phyloP scores from a whole-genome alignment of 2,329 filamentous ascomycete species.

The Didymosphaeria variabile region DNA sequence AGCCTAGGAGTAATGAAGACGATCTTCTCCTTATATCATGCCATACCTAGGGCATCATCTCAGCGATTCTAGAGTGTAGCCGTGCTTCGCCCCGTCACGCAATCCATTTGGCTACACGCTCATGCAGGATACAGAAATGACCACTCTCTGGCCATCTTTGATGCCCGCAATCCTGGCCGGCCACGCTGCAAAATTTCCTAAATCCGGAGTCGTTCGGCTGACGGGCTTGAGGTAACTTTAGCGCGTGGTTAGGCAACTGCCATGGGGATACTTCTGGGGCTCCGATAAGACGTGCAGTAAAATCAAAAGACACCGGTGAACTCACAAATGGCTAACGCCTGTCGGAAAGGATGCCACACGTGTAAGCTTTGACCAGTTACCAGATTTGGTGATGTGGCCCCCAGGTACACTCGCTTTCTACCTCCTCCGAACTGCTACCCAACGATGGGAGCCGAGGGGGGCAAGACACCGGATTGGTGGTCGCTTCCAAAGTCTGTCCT shows the following conservation, averaged over 20 bases:
- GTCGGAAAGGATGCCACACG: neutral
- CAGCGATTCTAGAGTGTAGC: neutral
- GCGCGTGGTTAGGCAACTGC: neutral
- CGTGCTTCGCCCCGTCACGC: neutral
- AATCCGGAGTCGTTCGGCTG: conserved; percentile 1
- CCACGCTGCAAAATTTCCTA: neutral
- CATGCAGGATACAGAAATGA: neutral
- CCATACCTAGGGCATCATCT: neutral
- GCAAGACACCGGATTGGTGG: neutral
- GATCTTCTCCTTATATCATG: conserved; percentile 1
- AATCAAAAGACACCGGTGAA: neutral
- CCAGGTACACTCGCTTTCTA: neutral
- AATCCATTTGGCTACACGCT: neutral
- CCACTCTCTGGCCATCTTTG: neutral
- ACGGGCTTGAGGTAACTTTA: neutral
- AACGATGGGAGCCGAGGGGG: too few relatives aligned
- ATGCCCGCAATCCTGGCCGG: neutral
- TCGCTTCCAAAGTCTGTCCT: neutral
- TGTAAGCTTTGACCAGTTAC: neutral
- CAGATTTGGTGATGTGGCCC: neutral
- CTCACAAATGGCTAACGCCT: too few relatives aligned
- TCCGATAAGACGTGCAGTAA: neutral
- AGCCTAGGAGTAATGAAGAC: neutral
- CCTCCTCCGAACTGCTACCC: neutral
- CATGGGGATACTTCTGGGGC: neutral